Conservation (phyloP, 2,329 filamentous ascomycete species). For the Amphichorda felina region DNA sequence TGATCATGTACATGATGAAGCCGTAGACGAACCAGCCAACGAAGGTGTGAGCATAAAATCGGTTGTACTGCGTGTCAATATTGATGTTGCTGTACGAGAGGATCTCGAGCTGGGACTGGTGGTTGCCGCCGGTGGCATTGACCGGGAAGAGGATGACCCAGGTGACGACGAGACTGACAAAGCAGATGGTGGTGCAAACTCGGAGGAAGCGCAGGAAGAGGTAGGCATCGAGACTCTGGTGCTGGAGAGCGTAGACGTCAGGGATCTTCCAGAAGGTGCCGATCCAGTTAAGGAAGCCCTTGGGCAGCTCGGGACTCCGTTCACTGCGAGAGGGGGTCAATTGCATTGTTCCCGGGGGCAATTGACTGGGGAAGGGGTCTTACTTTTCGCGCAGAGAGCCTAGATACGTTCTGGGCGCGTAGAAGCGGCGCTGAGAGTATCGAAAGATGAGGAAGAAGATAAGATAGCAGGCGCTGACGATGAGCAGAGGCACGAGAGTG, state of each 20-base stretch:
- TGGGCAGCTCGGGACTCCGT: slow-evolving; percentile 41
- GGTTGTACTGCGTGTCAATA: slow-evolving; percentile 44
- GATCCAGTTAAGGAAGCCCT: slow-evolving; percentile 52
- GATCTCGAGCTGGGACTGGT: slow-evolving; percentile 48
- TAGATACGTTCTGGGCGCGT: slow-evolving; percentile 38
- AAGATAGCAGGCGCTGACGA: slow-evolving; percentile 36
- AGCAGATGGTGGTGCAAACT: slow-evolving; percentile 62
- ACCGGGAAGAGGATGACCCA: slow-evolving; percentile 79
- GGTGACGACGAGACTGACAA: slow-evolving; percentile 69
- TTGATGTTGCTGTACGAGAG: slow-evolving; percentile 25
- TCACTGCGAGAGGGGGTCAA: slow-evolving; percentile 26
- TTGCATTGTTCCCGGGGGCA: background rate
- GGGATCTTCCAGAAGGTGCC: slow-evolving; percentile 47
- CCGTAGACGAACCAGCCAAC: slow-evolving; percentile 74
- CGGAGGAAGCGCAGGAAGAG: slow-evolving; percentile 80
- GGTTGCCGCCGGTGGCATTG: slow-evolving; percentile 68
- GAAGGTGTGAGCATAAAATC: slow-evolving; percentile 70
- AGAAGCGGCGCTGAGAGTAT: slow-evolving; percentile 36
- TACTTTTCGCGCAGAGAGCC: slow-evolving; percentile 2
- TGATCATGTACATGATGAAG: slow-evolving; percentile 83
- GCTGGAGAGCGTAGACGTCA: slow-evolving; percentile 72
- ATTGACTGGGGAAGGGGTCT: background rate
- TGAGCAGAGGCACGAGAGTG: slow-evolving; percentile 40
- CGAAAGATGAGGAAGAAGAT: slow-evolving; percentile 37
- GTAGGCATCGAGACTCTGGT: slow-evolving; percentile 81